Conservation (phyloP, 148 eudicot genomes). For the Rhododendron henanense region DNA sequence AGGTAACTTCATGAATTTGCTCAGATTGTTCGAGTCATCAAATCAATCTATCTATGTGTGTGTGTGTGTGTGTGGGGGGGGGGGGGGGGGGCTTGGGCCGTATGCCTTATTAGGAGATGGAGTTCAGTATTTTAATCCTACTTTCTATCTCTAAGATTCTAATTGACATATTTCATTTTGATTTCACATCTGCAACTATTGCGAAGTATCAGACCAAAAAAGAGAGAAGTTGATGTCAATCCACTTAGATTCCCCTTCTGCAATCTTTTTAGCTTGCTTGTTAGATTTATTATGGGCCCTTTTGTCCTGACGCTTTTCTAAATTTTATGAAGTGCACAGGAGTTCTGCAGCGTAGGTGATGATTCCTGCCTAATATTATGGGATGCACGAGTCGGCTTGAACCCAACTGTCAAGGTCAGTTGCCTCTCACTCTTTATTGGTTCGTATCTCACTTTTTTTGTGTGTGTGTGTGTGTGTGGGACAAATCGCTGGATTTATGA, state of each 20-base stretch:
- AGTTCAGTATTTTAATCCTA: neutral
- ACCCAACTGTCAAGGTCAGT: slow-evolving; percentile 71
- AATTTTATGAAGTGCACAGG: slow-evolving; percentile 73
- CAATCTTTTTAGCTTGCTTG: neutral
- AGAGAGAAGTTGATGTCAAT: neutral
- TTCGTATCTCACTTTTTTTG: neutral
- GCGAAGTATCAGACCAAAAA: neutral
- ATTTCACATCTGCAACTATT: neutral
- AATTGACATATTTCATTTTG: neutral
- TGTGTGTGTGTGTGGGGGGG: too few relatives aligned
- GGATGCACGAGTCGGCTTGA: slow-evolving; percentile 80
- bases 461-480: too few relatives aligned
- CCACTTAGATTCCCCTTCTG: neutral
- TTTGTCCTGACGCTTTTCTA: slow-evolving; percentile 14
- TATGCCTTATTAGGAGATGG: neutral
- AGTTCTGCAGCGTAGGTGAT: slow-evolving; percentile 97
- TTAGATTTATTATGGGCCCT: slow-evolving; percentile 2
- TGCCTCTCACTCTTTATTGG: slow-evolving; percentile 9
- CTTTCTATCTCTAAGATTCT: neutral
- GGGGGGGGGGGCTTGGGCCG: neutral
- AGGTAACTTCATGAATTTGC: slow-evolving; percentile 45
- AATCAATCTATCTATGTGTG: neutral
- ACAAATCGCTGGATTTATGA: neutral
- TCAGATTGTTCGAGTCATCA: neutral
- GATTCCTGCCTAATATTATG: slow-evolving; percentile 94